Conservation (phyloP, 257 asterid species). For the Nicotiana otophora region DNA sequence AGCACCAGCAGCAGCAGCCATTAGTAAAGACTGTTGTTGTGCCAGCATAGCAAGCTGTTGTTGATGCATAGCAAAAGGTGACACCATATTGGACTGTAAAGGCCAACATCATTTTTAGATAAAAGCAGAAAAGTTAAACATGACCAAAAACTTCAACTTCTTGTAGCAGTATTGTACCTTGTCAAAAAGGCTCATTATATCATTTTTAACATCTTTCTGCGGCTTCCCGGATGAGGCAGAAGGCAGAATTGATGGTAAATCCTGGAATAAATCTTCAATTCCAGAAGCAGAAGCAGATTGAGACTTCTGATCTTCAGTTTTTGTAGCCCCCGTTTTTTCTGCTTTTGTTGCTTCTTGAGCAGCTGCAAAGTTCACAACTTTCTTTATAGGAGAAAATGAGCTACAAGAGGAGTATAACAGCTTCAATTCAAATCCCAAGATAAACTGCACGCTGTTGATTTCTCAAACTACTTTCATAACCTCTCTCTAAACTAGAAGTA, state of each 20-base stretch:
- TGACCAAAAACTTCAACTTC: background rate
- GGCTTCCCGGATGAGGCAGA: conserved; percentile 40
- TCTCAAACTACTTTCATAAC: background rate
- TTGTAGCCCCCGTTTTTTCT: conserved; percentile 34
- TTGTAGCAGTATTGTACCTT: conserved; percentile 46
- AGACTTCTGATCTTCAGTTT: conserved; percentile 37
- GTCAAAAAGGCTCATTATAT: conserved; percentile 95
- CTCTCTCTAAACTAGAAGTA: background rate
- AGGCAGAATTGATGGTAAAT: conserved; percentile 57
- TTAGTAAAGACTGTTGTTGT: conserved; percentile 69
- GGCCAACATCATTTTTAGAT: background rate
- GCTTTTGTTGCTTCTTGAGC: conserved; percentile 55
- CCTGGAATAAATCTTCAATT: conserved; percentile 76
- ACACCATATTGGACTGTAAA: conserved; percentile 60
- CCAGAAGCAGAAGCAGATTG: conserved; percentile 50
- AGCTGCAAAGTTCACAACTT: conserved; percentile 46
- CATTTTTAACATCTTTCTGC: conserved; percentile 72
- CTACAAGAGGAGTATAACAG: background rate
- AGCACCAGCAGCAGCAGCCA: conserved; percentile 70
- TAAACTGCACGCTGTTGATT: background rate
- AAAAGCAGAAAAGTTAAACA: background rate
- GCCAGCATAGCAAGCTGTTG: conserved; percentile 89
- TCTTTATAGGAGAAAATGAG: background rate
- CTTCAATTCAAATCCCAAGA: background rate
- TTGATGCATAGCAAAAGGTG: conserved; percentile 68